A percentile compares a stretch with the other conserved stretches of the same genome.
phyloP scores from a whole-genome alignment of 2,329 filamentous ascomycete genomes.

The Rhexocercosporidium sp. region DNA sequence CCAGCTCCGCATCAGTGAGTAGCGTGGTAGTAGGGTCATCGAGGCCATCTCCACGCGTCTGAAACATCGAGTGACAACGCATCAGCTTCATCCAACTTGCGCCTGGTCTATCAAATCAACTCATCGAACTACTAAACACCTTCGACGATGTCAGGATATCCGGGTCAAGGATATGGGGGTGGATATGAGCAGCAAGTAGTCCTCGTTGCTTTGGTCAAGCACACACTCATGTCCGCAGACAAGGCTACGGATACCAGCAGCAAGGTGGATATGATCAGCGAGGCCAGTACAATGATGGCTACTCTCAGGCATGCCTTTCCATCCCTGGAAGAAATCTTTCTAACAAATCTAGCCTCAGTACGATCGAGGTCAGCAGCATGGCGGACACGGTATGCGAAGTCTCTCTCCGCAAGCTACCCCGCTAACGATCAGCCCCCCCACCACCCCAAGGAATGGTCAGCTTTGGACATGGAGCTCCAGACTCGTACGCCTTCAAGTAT shows the following conservation, averaged over 20 bases:
- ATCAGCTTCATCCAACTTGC: not conserved
- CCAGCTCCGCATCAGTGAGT: not conserved
- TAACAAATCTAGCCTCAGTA: constrained; percentile 10
- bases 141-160: constrained; percentile 17
- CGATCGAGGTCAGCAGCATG: constrained; percentile 10
- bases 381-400: constrained; percentile 13
- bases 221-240: not conserved
- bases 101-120: not conserved
- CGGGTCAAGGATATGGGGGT: constrained; percentile 13
- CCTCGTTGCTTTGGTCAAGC: too few species aligned
- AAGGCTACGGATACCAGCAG: constrained; percentile 20
- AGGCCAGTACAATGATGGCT: constrained; percentile 8
- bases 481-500: constrained; percentile 84
- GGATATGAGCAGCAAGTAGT: constrained; percentile 4
- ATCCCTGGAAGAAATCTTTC: not conserved
- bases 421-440: constrained; percentile 10
- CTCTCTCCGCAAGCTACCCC: not conserved
- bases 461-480: constrained; percentile 81
- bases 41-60: not conserved
- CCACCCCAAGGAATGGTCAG: constrained; percentile 68
- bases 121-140: not conserved
- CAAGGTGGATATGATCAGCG: not conserved
- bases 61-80: constrained; percentile 1
- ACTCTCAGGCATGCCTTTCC: not conserved
- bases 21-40: not conserved